Base-by-base conservation (phyloP, 1,284 basidiomycete species). In the Marasmius sp. region DNA sequence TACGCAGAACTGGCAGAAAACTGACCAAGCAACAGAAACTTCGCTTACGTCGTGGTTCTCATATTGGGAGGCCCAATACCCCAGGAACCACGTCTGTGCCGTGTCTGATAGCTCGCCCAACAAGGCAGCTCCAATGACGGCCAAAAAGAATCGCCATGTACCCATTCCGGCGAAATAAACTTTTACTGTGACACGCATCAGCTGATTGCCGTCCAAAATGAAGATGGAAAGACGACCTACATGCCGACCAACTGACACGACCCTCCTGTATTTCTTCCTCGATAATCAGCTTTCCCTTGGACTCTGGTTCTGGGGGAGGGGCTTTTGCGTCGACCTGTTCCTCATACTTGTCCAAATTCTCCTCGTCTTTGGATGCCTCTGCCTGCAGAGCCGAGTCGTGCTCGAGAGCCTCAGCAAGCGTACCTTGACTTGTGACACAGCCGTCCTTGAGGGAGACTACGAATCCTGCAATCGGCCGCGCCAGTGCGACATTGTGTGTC, bases 401-500 rank as follows among this genome's bases (percentile, higher is more conserved):
- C 0, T 70, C 69, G 64, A 83, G 66, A 2, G 74, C 78, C 10
- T 75, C 77, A 0, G 71, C 69, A 16, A 81, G 65, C 2, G 74
- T 67, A 1, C 81, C 82, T 65, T 82, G 79, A 57, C 74, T 76
- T 1, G 68, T 61, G 56, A 84, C 72, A 1, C 72, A 75, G 5
- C 84, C 82, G 58, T 84, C 80, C 34, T 77, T 77, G 16, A 91
- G 69, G 2, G 80, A 79, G 10, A 90, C 79, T 8, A 89, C 78
- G 69, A 80, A 86, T 49, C 83, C 79, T 6, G 87, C 83, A 20
- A 87, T 76, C 1, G 84, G 82, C 36, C 77, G 76, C 14, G 81
- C 81, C 68, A 90, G 77, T 3, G 82, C 80, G 45, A 89, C 75
- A 67, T 90, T 88, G 72, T 91, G 88, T 0, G 88, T 89, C 81